Percentiles rank a stretch among this genome's conserved stretches.
Evolutionary conservation across 2,329 filamentous ascomycete species (phyloP).

Genomic region (Epichloe scottii): DNA sequence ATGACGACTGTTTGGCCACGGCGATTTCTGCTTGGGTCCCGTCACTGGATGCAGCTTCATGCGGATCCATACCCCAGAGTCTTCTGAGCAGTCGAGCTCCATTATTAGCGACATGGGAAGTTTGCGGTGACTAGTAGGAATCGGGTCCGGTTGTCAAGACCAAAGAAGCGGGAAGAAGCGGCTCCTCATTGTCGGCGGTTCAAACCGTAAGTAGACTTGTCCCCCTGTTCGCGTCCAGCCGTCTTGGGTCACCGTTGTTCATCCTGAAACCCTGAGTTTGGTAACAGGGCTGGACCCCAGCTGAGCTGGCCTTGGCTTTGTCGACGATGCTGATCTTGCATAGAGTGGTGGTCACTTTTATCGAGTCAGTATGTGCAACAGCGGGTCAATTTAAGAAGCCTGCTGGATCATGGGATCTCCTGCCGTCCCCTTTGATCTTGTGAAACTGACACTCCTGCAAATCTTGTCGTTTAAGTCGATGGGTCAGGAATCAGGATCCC

Average conservation of each 20-base stretch:
- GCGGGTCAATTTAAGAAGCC: too few relatives aligned
- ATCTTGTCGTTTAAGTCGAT: neutral
- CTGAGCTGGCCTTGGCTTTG: neutral
- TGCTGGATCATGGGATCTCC: neutral
- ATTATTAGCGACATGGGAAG: neutral
- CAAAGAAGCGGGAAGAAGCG: neutral
- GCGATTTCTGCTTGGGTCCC: neutral
- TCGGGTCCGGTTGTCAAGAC: conserved; percentile 1
- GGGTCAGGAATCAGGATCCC: conserved; percentile 1
- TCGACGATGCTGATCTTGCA: neutral
- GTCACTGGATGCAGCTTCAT: neutral
- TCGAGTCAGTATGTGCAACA: too few relatives aligned
- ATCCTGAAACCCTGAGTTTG: conserved; percentile 1
- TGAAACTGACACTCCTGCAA: neutral
- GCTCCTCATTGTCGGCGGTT: conserved; percentile 1
- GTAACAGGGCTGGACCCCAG: neutral
- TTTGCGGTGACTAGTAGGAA: neutral
- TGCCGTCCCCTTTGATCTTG: neutral
- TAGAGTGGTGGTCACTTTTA: too few relatives aligned
- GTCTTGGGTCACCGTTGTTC: neutral
- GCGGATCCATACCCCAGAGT: neutral
- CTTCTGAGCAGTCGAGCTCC: neutral
- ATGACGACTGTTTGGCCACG: neutral
- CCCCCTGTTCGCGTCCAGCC: neutral
- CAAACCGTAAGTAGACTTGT: neutral